Conservation (phyloP, 163 green algal species). For the Botryococcus braunii region DNA sequence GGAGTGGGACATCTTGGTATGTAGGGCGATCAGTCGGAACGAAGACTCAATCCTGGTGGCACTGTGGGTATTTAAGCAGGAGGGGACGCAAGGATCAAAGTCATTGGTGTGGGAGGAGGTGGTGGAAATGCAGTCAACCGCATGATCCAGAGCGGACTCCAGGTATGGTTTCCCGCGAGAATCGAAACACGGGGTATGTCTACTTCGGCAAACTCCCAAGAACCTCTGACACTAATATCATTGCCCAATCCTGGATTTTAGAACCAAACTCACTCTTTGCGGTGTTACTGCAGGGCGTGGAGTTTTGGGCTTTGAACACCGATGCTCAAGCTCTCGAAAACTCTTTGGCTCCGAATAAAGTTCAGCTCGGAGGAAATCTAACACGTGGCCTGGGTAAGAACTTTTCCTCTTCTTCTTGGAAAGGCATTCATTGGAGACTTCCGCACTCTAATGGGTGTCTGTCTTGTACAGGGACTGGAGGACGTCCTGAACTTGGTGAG, state of each 20-base stretch:
- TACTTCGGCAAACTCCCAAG: neutral
- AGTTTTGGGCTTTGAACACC: slow-evolving; percentile 90
- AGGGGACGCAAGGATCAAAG: slow-evolving; percentile 65
- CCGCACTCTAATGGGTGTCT: neutral
- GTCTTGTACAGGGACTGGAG: slow-evolving; percentile 56
- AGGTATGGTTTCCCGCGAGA: too few relatives aligned
- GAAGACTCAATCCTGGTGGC: too few relatives aligned
- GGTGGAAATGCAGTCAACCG: slow-evolving; percentile 72
- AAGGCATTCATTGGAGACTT: neutral
- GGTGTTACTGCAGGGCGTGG: slow-evolving; percentile 45
- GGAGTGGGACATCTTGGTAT: too few relatives aligned
- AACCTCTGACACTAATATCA: neutral
- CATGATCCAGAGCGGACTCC: slow-evolving; percentile 60
- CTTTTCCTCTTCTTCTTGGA: neutral
- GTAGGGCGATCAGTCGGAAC: too few relatives aligned
- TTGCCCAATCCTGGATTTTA: neutral
- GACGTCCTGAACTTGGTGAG: slow-evolving; percentile 78
- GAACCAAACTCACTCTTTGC: neutral
- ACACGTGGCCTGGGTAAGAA: slow-evolving; percentile 68
- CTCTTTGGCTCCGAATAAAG: slow-evolving; percentile 54
- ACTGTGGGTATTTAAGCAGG: slow-evolving; percentile 17
- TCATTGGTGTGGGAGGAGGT: slow-evolving; percentile 63
- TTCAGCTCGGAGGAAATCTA: slow-evolving; percentile 66
- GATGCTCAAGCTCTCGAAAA: slow-evolving; percentile 74
- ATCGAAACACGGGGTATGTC: neutral